Evolutionary conservation across 352 stramenopile genomes (phyloP).

Genomic region (Thraustochytrium striatum): DNA sequence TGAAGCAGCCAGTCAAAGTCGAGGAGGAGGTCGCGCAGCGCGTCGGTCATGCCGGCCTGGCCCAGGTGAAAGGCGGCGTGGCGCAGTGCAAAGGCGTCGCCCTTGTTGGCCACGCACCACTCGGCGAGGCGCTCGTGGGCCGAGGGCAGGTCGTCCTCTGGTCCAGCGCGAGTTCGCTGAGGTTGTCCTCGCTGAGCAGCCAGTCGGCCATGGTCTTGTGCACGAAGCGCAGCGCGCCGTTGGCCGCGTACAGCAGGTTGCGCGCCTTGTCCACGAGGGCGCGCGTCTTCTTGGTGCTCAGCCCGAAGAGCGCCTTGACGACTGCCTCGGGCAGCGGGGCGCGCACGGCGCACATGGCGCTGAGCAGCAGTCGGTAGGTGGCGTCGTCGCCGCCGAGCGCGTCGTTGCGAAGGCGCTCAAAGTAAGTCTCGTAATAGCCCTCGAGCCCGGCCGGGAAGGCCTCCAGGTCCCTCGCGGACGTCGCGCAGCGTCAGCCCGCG

Average conservation of each 20-base stretch:
- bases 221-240: not conserved
- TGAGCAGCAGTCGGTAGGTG: not conserved
- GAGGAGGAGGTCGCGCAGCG: not conserved
- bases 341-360: not conserved
- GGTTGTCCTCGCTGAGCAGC: constrained; percentile 69
- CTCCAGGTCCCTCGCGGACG: not conserved
- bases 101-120: too few relatives aligned
- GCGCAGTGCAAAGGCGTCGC: not conserved
- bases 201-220: constrained; percentile 27
- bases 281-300: not conserved
- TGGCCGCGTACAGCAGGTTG: not conserved
- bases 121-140: too few relatives aligned
- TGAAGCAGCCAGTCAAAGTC: not conserved
- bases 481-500: not conserved
- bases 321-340: not conserved
- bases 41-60: not conserved
- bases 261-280: not conserved
- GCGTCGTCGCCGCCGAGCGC: not conserved
- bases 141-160: too few relatives aligned
- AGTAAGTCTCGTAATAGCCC: constrained; percentile 1
- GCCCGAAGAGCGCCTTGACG: not conserved
- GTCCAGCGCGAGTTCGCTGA: too few relatives aligned
- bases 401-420: not conserved
- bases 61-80: not conserved
- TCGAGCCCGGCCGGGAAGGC: not conserved